phyloP scores from a whole-genome alignment of 2,329 filamentous ascomycete genomes.

The Daldinia sp. region DNA sequence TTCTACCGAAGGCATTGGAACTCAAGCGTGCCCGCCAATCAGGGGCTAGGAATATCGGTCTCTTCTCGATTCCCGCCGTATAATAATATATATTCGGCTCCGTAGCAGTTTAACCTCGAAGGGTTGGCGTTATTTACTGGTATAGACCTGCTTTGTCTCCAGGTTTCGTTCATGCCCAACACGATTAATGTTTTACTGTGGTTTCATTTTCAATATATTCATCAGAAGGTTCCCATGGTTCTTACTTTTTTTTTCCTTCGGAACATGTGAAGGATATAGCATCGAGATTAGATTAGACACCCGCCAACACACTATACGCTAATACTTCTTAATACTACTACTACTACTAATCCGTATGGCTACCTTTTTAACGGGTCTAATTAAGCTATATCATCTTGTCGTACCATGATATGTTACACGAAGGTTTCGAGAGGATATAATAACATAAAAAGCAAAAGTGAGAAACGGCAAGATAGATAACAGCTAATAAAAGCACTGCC shows the following conservation, averaged over 20 bases:
- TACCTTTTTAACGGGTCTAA: background rate
- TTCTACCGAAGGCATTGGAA: slow-evolving; percentile 27
- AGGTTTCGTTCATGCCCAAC: slow-evolving; percentile 1
- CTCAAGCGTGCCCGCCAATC: slow-evolving; percentile 15
- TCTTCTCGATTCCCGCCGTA: slow-evolving; percentile 20
- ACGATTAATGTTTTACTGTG: background rate
- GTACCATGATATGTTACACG: background rate
- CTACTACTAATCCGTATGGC: background rate
- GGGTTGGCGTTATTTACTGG: background rate
- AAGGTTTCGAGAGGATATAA: background rate
- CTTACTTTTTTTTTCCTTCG: background rate
- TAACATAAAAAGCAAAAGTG: background rate
- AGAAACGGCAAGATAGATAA: background rate
- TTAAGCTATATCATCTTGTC: background rate
- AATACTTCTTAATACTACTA: background rate
- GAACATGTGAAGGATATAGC: background rate
- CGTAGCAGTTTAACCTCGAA: background rate
- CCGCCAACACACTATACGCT: background rate
- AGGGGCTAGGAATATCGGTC: slow-evolving; percentile 13
- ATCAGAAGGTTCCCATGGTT: background rate
- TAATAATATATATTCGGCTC: slow-evolving; percentile 3
- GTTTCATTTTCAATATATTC: background rate
- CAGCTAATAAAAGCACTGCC: background rate
- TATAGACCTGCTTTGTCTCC: background rate
- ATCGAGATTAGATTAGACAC: background rate